phyloP scores from a whole-genome alignment of 2,329 filamentous ascomycete species.

The Septoria petroselini region DNA sequence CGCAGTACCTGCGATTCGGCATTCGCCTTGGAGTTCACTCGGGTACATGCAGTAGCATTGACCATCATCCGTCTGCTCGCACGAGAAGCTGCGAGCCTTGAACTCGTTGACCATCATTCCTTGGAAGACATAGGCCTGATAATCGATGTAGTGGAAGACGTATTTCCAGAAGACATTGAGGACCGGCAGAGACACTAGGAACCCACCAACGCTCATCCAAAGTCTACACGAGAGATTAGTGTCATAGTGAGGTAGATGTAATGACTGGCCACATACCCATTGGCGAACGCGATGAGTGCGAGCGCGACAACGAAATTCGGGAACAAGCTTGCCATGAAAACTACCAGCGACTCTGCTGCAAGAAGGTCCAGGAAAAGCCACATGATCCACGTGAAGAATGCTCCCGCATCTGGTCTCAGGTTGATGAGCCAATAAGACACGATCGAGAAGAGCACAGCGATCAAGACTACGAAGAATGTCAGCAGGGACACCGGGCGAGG shows the following conservation, averaged over 20 bases:
- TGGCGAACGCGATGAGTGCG: conserved; percentile 77
- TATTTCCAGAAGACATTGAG: conserved; percentile 85
- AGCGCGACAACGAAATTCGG: conserved; percentile 78
- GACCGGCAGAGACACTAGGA: conserved; percentile 68
- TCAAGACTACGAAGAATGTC: conserved; percentile 51
- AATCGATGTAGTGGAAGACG: conserved; percentile 85
- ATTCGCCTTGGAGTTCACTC: conserved; percentile 58
- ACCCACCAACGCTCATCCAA: conserved; percentile 85
- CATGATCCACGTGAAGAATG: conserved; percentile 75
- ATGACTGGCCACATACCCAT: conserved; percentile 50
- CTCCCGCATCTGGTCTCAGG: conserved; percentile 61
- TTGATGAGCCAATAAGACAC: conserved; percentile 77
- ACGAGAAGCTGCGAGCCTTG: conserved; percentile 59
- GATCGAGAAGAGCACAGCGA: conserved; percentile 69
- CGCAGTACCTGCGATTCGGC: conserved; percentile 65
- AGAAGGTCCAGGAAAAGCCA: conserved; percentile 83
- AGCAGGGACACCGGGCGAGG: conserved; percentile 22
- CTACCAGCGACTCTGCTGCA: conserved; percentile 77
- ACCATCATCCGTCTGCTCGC: conserved; percentile 35
- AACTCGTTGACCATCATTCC: conserved; percentile 96
- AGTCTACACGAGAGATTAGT: conserved; percentile 41
- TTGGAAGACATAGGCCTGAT: conserved; percentile 81
- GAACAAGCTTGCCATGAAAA: conserved; percentile 68
- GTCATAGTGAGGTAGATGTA: background rate
- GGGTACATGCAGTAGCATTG: conserved; percentile 68